Evolutionary conservation across 345 rosid species (phyloP), one percentile per base, ranked within the genome.

Genomic region (Corchorus olitorius): DNA sequence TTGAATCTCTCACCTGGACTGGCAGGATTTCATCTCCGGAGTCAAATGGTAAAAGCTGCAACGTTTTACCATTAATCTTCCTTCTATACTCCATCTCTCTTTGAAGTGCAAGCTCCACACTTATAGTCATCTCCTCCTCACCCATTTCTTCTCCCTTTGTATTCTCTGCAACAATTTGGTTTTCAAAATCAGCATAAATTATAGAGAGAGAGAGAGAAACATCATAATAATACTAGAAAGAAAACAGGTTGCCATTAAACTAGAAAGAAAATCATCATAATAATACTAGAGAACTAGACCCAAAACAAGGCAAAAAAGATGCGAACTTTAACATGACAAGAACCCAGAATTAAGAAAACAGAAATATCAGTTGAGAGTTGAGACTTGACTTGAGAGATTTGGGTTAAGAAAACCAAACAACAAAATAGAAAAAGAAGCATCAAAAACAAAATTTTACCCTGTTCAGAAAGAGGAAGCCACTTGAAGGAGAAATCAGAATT

Each of bases 1-100:
- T 16, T 33, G 56, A 13, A 19, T 39, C 50, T 75, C 27, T 27
- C 48, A 35, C 81, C 79, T 70, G 67, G n/a, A 77, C 22, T 66
- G 79, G 75, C 54, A 22, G 12, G n/a, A 66, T 53, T 22, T 49
- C 39, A 33, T 65, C 71, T 13, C n/a, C 71, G 58, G 53, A 70
- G 22, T 63, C 35, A n/a, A 17, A 5, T 19, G 74, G 35, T 8
- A 14, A 61, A 39, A 16, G 13, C 22, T 53, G 76, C 35, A 71
- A 59, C 68, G 20, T n/a, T 52, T 73, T 27, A 27, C 27, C 27
- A 27, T 27, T 70, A 68, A 75, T 19, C 80, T 63, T 76, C 58
- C 55, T 79, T 61, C 81, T 35, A 34, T 63, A 79, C 14, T 74
- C 81, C 66, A 79, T 59, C 49, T 76, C 85, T 70, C 85, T 76